Evolutionary conservation across 2,329 filamentous ascomycete species (phyloP).

Genomic region (Diaporthe sp.): DNA sequence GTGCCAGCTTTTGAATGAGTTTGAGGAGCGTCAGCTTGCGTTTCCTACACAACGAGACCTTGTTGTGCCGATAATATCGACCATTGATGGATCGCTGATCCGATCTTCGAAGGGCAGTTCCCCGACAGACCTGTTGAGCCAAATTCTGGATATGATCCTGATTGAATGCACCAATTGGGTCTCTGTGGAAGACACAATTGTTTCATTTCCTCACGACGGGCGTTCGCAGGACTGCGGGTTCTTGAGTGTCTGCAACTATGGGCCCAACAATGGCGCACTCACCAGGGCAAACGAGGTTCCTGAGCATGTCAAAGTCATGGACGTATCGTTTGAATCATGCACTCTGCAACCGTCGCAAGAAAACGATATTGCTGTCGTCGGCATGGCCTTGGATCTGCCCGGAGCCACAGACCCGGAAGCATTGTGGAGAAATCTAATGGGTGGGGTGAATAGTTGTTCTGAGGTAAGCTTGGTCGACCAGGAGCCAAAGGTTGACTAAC

Average conservation of each 20-base stretch:
- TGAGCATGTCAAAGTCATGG: neutral
- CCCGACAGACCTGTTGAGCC: neutral
- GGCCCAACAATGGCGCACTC: neutral
- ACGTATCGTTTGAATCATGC: neutral
- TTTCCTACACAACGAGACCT: neutral
- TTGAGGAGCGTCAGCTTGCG: neutral
- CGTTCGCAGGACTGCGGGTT: neutral
- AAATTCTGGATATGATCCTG: neutral
- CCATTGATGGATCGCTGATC: neutral
- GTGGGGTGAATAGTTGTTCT: neutral
- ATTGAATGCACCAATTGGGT: neutral
- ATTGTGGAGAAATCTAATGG: neutral
- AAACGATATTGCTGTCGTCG: neutral
- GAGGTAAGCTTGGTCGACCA: neutral
- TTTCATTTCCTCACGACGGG: neutral
- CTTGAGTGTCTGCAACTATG: neutral
- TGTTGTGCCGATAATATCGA: neutral
- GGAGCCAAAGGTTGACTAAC: neutral
- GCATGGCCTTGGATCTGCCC: neutral
- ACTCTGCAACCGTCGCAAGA: neutral
- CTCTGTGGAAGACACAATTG: neutral
- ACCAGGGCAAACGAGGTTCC: neutral
- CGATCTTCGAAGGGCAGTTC: neutral
- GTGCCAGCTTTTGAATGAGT: neutral
- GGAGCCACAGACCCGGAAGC: neutral